phyloP scores from a whole-genome alignment of 345 rosid species.

The Citrus maxima region DNA sequence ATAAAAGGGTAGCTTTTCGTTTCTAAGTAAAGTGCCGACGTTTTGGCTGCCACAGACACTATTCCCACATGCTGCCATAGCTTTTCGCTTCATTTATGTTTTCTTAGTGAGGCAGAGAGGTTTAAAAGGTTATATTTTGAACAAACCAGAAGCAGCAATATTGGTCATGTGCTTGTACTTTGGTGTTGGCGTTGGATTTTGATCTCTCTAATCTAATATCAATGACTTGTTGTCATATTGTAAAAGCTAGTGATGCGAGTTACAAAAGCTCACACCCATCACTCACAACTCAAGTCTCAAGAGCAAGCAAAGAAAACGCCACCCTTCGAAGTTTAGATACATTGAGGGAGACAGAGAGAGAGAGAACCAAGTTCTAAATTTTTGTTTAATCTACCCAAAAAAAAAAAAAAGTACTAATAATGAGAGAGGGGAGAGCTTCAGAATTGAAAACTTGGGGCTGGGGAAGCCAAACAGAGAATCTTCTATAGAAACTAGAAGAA shows the following conservation, averaged over 20 bases:
- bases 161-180: not conserved
- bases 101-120: not conserved
- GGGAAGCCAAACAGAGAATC: conserved; percentile 12
- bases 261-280: not conserved
- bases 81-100: not conserved
- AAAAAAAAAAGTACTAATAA: too few relatives aligned
- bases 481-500: not conserved
- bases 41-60: conserved; percentile 21
- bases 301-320: not conserved
- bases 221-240: not conserved
- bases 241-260: conserved; percentile 5
- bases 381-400: too few relatives aligned
- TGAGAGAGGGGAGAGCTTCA: not conserved
- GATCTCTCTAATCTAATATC: not conserved
- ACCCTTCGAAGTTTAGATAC: not conserved
- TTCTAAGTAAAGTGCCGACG: conserved; percentile 23
- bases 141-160: not conserved
- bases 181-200: not conserved
- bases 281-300: not conserved
- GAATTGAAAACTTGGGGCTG: not conserved
- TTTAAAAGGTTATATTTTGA: not conserved
- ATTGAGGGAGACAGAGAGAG: not conserved
- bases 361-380: not conserved
- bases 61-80: conserved; percentile 30
- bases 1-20: conserved; percentile 29